Conservation (phyloP, 2,329 filamentous ascomycete species). For the Fusarium cyanostomum region DNA sequence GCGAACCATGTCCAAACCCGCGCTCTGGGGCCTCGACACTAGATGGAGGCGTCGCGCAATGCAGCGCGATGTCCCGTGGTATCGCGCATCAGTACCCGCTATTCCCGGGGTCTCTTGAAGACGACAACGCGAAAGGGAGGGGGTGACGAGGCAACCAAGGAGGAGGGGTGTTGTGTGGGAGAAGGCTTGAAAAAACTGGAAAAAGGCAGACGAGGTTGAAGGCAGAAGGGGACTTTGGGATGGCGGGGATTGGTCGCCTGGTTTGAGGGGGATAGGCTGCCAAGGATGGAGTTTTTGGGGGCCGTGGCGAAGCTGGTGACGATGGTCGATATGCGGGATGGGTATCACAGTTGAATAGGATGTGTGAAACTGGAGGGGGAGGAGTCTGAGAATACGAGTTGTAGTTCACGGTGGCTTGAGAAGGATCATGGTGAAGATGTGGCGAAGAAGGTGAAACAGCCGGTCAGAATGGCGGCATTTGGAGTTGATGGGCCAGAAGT, state of each 20-base stretch:
- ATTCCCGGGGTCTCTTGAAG: conserved; percentile 14
- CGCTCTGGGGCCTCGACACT: neutral
- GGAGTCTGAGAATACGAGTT: conserved; percentile 22
- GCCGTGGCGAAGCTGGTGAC: neutral
- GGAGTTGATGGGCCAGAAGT: conserved; percentile 13
- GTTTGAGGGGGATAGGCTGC: conserved; percentile 20
- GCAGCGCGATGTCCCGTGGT: conserved; percentile 34
- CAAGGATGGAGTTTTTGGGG: conserved; percentile 22
- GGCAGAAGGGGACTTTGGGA: conserved; percentile 25
- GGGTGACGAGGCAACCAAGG: conserved; percentile 25
- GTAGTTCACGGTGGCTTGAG: conserved; percentile 19
- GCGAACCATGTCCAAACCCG: conserved; percentile 10
- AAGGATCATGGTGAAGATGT: conserved; percentile 11
- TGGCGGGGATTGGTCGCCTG: conserved; percentile 27
- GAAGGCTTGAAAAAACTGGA: conserved; percentile 17
- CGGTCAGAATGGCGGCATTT: conserved; percentile 12
- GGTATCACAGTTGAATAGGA: neutral
- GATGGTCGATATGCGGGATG: neutral
- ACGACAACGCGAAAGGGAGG: conserved; percentile 23
- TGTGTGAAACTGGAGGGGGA: conserved; percentile 28
- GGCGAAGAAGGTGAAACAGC: conserved; percentile 10
- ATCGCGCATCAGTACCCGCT: conserved; percentile 22
- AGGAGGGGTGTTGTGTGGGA: conserved; percentile 16
- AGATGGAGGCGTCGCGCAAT: conserved; percentile 18
- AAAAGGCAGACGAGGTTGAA: conserved; percentile 14